phyloP scores from a whole-genome alignment of 257 asterid species.

The Solanum phureja region DNA sequence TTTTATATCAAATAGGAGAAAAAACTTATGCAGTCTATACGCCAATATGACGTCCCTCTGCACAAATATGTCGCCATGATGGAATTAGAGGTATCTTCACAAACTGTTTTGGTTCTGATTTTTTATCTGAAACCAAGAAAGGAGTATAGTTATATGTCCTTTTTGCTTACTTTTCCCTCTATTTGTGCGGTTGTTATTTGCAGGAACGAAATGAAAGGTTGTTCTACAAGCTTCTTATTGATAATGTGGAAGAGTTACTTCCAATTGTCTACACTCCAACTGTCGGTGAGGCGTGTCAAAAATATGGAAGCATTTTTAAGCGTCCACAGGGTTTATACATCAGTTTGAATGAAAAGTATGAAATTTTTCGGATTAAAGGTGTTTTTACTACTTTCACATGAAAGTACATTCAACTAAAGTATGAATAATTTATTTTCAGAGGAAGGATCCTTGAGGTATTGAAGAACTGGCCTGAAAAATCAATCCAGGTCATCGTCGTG shows the following conservation, averaged over 20 bases:
- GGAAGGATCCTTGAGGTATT: conserved; percentile 61
- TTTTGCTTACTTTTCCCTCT: neutral
- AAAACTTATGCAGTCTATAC: conserved; percentile 49
- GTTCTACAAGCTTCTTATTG: conserved; percentile 67
- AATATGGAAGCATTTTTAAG: conserved; percentile 59
- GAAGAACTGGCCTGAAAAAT: conserved; percentile 67
- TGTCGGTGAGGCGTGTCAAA: conserved; percentile 77
- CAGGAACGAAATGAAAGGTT: conserved; percentile 63
- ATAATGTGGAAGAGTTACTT: conserved; percentile 66
- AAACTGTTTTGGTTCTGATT: neutral
- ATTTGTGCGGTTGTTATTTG: neutral
- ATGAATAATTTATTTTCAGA: conserved; percentile 21
- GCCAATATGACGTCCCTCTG: conserved; percentile 59
- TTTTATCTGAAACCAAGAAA: neutral
- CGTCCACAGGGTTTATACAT: conserved; percentile 73
- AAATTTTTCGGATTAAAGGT: neutral
- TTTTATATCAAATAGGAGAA: conserved; percentile 16
- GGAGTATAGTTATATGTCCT: neutral
- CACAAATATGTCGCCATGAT: conserved; percentile 79
- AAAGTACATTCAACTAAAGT: neutral
- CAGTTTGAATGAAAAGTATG: conserved; percentile 61
- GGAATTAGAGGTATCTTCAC: conserved; percentile 56
- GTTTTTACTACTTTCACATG: neutral
- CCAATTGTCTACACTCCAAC: conserved; percentile 72
- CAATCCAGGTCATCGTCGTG: conserved; percentile 59